Evolutionary conservation across 2,329 filamentous ascomycete genomes (phyloP).

Genomic region (Biscogniauxia sp.): DNA sequence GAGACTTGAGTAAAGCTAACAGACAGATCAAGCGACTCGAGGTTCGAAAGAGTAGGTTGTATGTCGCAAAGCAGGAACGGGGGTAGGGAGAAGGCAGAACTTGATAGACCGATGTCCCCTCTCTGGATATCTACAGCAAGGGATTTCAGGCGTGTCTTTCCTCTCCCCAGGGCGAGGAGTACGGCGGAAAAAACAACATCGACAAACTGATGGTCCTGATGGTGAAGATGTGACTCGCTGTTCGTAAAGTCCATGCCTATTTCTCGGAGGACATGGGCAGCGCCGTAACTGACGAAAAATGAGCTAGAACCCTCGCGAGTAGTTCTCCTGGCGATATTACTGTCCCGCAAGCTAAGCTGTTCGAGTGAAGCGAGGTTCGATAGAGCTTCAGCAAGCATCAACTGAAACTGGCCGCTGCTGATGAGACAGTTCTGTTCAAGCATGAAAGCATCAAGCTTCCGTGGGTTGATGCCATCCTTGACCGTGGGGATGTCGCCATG

Average conservation of each 20-base stretch:
- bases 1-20: constrained; percentile 22
- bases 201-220: constrained; percentile 23
- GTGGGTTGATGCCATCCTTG: constrained; percentile 14
- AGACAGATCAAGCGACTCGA: constrained; percentile 20
- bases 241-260: constrained; percentile 20
- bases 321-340: constrained; percentile 3
- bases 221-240: constrained; percentile 12
- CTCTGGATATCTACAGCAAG: constrained; percentile 20
- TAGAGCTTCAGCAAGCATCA: constrained; percentile 21
- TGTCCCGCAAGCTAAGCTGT: constrained; percentile 20
- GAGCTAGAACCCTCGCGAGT: constrained; percentile 10
- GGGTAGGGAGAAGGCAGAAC: constrained; percentile 23
- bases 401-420: constrained; percentile 20
- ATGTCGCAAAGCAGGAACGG: constrained; percentile 13
- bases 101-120: constrained; percentile 21
- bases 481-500: constrained; percentile 1
- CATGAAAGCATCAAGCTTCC: constrained; percentile 18
- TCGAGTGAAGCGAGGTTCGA: constrained; percentile 16
- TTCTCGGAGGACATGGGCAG: constrained; percentile 12
- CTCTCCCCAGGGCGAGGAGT: constrained; percentile 19
- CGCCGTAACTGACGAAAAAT: constrained; percentile 21
- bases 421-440: constrained; percentile 25
- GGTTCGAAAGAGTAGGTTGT: constrained; percentile 9
- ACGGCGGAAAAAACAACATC: constrained; percentile 23
- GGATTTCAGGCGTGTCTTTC: constrained; percentile 10